Percentiles rank a stretch among this genome's conserved stretches.
These are phyloP conservation scores for Hericium rajendrae DNA, from an alignment of 768 basidiomycete species.

Conservation along the genomic window DNA sequence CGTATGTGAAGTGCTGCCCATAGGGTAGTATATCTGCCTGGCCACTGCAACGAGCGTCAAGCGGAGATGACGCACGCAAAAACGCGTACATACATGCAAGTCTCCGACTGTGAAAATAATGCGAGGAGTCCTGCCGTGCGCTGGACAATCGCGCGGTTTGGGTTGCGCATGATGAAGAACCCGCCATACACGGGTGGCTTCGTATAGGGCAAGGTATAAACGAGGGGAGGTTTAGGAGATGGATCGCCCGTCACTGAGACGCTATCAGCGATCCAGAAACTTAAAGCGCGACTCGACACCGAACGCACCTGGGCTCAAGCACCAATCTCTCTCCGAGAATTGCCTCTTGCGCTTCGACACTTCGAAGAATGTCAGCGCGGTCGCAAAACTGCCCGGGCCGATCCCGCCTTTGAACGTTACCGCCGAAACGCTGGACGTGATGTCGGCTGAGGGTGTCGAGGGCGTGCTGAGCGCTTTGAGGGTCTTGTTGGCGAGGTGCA, in stretches of 20 bases:
- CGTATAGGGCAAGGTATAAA: conserved; percentile 28
- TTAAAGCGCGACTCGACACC: neutral
- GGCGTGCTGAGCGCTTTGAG: conserved; percentile 40
- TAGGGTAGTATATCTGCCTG: conserved; percentile 29
- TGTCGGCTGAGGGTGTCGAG: neutral
- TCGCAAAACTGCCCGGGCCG: conserved; percentile 57
- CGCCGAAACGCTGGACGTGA: conserved; percentile 40
- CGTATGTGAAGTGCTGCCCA: conserved; percentile 67
- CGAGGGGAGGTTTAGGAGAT: conserved; percentile 18
- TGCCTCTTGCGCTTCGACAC: conserved; percentile 21
- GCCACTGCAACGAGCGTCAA: neutral
- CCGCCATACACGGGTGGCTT: conserved; percentile 27
- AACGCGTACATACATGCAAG: neutral
- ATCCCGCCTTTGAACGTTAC: conserved; percentile 37
- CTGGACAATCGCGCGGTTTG: conserved; percentile 42
- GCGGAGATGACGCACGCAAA: neutral
- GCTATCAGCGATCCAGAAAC: neutral
- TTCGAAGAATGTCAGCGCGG: conserved; percentile 13
- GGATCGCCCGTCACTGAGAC: neutral
- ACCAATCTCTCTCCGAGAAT: conserved; percentile 26
- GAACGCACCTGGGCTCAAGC: conserved; percentile 34
- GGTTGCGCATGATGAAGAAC: conserved; percentile 33
- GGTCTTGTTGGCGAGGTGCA: conserved; percentile 60
- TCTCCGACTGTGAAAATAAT: conserved; percentile 1
- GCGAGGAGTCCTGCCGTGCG: conserved; percentile 47